These are phyloP conservation scores for Pleurotus pulmonarius DNA, from an alignment of 768 basidiomycete species.

Conservation along the genomic window DNA sequence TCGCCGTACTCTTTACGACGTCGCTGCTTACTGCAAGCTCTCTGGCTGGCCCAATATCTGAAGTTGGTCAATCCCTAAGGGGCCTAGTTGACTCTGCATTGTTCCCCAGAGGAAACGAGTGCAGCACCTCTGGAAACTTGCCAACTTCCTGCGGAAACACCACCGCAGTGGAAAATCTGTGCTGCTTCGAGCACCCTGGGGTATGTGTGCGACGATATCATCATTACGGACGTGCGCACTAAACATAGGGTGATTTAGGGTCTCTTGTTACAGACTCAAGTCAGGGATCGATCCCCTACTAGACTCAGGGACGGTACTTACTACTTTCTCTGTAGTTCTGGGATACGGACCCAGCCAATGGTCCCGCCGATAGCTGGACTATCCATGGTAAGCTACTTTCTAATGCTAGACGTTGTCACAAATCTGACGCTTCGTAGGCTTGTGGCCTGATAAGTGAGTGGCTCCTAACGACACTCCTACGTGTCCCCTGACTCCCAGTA, in stretches of 20 bases:
- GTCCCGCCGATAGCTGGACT: conserved; percentile 55
- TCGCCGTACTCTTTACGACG: background rate
- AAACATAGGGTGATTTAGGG: conserved; percentile 10
- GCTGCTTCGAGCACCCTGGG: conserved; percentile 19
- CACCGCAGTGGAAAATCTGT: conserved; percentile 9
- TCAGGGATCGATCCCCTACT: background rate
- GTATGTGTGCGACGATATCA: conserved; percentile 5
- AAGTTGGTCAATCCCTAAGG: background rate
- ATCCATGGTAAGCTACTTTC: conserved; percentile 41
- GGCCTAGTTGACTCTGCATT: background rate
- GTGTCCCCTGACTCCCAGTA: conserved; percentile 11
- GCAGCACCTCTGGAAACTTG: conserved; percentile 37
- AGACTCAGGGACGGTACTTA: background rate
- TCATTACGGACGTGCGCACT: background rate
- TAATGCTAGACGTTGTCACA: background rate
- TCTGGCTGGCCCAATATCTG: background rate
- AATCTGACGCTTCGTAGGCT: conserved; percentile 25
- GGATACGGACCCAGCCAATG: conserved; percentile 46
- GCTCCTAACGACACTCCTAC: background rate
- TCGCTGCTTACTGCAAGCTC: background rate
- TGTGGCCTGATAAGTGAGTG: conserved; percentile 51
- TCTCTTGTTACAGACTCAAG: conserved; percentile 19
- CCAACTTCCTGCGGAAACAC: conserved; percentile 23
- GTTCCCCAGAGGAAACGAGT: conserved; percentile 26
- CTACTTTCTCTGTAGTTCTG: conserved; percentile 39